Evolutionary conservation across 371 early-diverging fungal species (phyloP), one percentile per base, ranked within the genome.

Genomic region (Rhizopus arrhizus): DNA sequence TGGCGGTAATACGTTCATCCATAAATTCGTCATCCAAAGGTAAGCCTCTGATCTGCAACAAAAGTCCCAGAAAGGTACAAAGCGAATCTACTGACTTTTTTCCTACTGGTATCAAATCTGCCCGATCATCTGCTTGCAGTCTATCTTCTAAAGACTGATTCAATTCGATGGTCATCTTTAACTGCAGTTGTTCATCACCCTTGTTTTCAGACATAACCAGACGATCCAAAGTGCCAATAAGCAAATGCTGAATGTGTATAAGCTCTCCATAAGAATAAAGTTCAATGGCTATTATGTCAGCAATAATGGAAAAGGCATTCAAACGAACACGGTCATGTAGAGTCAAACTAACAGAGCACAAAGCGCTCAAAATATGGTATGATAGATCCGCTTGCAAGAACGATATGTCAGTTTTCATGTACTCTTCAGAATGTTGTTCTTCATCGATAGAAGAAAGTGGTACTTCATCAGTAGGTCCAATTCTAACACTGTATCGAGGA

Each of bases 1-100:
- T 84, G 11, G 85, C 80, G 35, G 82, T 82, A 51, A 85, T 82
- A 9, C 85, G 75, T 54, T 90, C 90, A 48, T 89, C 88, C 66
- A 86, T 82, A 66, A 77, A 86, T 59, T 88, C 82, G 6, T 78
- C 74, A n/a, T 85, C 85, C 9, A 60, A 16, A 2, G 89, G 89
- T 7, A 89, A 61, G 45, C 83, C 78, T 33, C 89, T 70, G 28
- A 89, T 80, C 38, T 83, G 73, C 3, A 89, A 65, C 42, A 83
- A 58, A 29, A 90, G 45, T 28, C 81, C 78, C 56, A 87, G 53
- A 58, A 90, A 87, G 48, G 68, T 72, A 59, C 77, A 74, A 4
- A 90, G 58, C 1, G 80, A 78, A 9, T 80, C 78, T 10, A 91
- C 65, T 11, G 83, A 81, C 16, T 71, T 66, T 46, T 47, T 42